phyloP scores from a whole-genome alignment of 2,329 filamentous ascomycete species.

The Lasiodiplodia theobromae region DNA sequence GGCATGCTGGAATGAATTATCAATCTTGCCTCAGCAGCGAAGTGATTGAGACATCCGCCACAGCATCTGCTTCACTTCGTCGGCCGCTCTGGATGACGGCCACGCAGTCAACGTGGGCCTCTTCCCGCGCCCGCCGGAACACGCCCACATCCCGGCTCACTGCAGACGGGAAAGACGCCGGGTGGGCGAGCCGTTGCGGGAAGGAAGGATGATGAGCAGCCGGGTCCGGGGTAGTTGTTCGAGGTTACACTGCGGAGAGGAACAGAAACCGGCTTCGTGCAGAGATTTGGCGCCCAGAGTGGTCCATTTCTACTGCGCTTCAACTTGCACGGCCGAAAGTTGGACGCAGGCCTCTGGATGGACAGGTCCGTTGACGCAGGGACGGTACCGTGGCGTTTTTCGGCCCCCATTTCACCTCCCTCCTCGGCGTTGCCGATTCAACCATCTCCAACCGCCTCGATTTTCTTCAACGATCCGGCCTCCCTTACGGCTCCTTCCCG shows the following conservation, averaged over 20 bases:
- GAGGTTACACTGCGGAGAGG: constrained; percentile 13
- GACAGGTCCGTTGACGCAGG: neutral
- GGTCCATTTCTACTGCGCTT: neutral
- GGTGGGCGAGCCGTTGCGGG: neutral
- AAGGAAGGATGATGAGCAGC: constrained; percentile 13
- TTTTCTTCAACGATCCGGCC: neutral
- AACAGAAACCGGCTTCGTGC: neutral
- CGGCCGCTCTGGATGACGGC: neutral
- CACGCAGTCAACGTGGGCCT: neutral
- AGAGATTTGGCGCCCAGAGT: neutral
- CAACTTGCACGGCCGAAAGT: neutral
- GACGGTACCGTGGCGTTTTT: neutral
- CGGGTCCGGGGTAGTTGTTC: constrained; percentile 13
- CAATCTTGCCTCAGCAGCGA: neutral
- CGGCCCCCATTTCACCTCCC: neutral
- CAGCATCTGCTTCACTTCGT: neutral
- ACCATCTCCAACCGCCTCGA: neutral
- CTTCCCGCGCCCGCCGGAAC: neutral
- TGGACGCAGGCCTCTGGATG: neutral
- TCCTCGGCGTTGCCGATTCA: neutral
- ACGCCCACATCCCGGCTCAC: constrained; percentile 11
- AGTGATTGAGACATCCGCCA: neutral
- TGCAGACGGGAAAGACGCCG: neutral
- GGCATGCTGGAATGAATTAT: neutral
- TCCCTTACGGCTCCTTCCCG: constrained; percentile 5